A percentile compares a stretch with the other conserved stretches of the same genome.
phyloP scores from a whole-genome alignment of 2,329 filamentous ascomycete species.

The Arthrinium phaeospermum region DNA sequence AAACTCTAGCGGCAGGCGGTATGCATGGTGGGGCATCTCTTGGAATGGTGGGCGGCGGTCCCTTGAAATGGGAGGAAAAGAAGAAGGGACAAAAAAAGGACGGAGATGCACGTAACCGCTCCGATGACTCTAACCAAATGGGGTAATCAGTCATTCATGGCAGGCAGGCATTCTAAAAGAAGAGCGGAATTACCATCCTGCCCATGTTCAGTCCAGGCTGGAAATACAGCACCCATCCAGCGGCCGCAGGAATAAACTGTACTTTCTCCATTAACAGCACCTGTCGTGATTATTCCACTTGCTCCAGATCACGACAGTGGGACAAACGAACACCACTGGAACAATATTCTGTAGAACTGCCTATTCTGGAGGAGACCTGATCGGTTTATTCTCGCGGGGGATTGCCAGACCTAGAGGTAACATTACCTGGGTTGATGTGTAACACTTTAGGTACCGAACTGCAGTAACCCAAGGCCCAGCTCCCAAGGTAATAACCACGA shows the following conservation, averaged over 20 bases:
- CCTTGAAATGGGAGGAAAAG: not conserved
- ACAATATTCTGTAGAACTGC: too few species aligned
- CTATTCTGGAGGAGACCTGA: too few species aligned
- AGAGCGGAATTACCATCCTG: not conserved
- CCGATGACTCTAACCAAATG: not conserved
- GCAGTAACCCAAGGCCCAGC: not conserved
- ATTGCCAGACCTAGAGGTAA: not conserved
- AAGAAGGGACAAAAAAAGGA: not conserved
- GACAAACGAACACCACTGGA: too few species aligned
- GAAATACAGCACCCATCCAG: not conserved
- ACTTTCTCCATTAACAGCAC: too few species aligned
- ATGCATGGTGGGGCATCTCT: not conserved
- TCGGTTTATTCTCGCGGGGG: too few species aligned
- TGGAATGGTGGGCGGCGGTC: not conserved
- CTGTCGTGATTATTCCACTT: too few species aligned
- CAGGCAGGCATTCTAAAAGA: not conserved
- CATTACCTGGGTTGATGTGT: not conserved
- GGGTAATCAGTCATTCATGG: not conserved
- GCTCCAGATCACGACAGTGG: too few species aligned
- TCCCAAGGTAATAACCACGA: constrained; percentile 8
- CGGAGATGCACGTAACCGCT: not conserved
- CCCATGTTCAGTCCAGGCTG: not conserved
- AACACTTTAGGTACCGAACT: not conserved
- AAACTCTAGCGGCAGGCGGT: constrained; percentile 15
- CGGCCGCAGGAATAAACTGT: too few species aligned